Conservation (phyloP, 768 basidiomycete species). For the Albatrellus ellisii region DNA sequence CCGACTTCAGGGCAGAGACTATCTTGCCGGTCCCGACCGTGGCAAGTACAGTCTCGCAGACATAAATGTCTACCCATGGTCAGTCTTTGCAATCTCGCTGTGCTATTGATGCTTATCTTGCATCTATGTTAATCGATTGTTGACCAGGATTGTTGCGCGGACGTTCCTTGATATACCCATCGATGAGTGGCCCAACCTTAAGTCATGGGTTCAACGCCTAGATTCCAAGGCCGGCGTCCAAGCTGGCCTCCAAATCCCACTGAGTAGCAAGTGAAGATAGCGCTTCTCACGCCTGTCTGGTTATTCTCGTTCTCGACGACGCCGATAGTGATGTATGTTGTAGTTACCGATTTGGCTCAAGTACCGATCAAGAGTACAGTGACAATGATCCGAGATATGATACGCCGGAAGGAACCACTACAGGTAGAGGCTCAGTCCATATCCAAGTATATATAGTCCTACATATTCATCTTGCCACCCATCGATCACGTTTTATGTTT, state of each 20-base stretch:
- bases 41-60: conserved; percentile 65
- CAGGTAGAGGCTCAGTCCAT: no score
- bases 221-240: not conserved
- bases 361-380: no score
- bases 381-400: no score
- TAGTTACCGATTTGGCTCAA: no score
- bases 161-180: not conserved
- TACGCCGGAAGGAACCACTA: no score
- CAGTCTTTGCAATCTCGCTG: not conserved
- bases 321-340: no score
- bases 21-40: conserved; percentile 60
- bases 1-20: conserved; percentile 62
- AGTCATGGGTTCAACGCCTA: not conserved
- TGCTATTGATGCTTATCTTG: not conserved
- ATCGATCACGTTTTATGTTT: no score
- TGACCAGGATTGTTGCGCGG: not conserved
- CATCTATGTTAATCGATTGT: not conserved
- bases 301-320: no score
- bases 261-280: not conserved
- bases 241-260: not conserved
- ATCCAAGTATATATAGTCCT: no score
- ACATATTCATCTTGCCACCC: no score
- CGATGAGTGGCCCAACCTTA: not conserved
- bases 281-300: not conserved
- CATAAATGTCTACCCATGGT: conserved; percentile 58